Base-by-base conservation (phyloP, 2,329 filamentous ascomycete genomes). In the Grosmannia clavigera region DNA sequence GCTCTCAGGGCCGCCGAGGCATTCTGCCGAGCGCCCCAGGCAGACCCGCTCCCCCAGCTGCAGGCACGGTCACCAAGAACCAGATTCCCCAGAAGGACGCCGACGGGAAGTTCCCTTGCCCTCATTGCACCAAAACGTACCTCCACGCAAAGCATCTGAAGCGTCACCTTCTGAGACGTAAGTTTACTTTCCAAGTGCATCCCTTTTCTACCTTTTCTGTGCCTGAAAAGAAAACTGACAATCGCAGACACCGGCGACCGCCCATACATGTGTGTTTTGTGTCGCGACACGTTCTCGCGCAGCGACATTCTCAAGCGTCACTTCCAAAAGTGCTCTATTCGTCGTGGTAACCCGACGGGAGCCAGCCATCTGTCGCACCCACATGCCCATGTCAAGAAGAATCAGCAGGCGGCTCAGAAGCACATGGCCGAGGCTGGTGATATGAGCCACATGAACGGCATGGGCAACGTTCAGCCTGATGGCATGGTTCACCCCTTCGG, bases 251-350 rank as follows among this genome's bases (percentile, higher is more conserved):
- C 94, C 63, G 94, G 94, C 69, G 92, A 97, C 73, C 90, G 94
- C 66, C 94, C 94, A 61, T 99, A 99, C 78, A 95, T 95, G 85
- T 99, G 94, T 76, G 90, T 95, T 66, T 81, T 99, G 58, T 99
- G 94, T 80, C 91, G 94, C 73, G 94, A 97, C 74, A 97, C 92
- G 40, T 99, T 99, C 75, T 96, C 90, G 56, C 87, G 94, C 72
- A 96, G 91, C 80, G 94, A 99, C 71, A 97, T 99, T 66, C 78
- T 99, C 69, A 99, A 99, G 80, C 90, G 94, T 65, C 94, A 99
- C 76, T 99, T 97, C 76, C 92, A 96, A 74, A 99, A 99, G 79
- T 99, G 94, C 77, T 96, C 94, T 48, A 90, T 96, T 65, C 86
- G 94, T 68, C 87, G 94, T 71, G 94, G 94, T 61, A 97, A 97